Conservation (phyloP, 345 rosid genomes). For the Aethionema arabicum region DNA sequence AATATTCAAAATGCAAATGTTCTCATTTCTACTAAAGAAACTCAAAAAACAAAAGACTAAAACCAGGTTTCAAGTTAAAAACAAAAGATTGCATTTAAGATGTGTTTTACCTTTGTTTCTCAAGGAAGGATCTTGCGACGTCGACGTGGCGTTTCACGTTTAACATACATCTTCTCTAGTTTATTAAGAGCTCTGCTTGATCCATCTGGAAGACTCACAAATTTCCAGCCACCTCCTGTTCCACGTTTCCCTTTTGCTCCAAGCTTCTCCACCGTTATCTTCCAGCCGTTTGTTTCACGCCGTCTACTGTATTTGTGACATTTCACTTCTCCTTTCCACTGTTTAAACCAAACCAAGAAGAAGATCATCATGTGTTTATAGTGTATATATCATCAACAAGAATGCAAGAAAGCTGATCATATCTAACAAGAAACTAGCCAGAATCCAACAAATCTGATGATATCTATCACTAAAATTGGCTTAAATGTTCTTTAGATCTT, state of each 20-base stretch:
- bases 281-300: slow-evolving; percentile 83
- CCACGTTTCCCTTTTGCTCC: slow-evolving; percentile 84
- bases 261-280: slow-evolving; percentile 75
- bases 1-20: too few species aligned
- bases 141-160: slow-evolving; percentile 77
- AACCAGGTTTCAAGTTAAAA: slow-evolving; percentile 15
- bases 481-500: background rate
- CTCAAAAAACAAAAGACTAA: background rate
- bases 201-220: slow-evolving; percentile 86
- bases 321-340: slow-evolving; percentile 78
- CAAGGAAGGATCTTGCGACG: slow-evolving; percentile 81
- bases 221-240: slow-evolving; percentile 93
- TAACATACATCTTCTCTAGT: slow-evolving; percentile 76
- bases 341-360: slow-evolving; percentile 23
- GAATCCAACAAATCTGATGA: background rate
- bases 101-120: slow-evolving; percentile 20
- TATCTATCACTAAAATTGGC: background rate
- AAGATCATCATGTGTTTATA: background rate
- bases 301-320: slow-evolving; percentile 88
- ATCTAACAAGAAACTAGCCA: background rate
- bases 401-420: background rate
- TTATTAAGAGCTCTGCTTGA: slow-evolving; percentile 82
- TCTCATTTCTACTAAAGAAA: too few species aligned
- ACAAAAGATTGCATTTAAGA: background rate
- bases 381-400: slow-evolving; percentile 11